Conservation (phyloP, 2,329 filamentous ascomycete species). For the Xylariaceae sp. region DNA sequence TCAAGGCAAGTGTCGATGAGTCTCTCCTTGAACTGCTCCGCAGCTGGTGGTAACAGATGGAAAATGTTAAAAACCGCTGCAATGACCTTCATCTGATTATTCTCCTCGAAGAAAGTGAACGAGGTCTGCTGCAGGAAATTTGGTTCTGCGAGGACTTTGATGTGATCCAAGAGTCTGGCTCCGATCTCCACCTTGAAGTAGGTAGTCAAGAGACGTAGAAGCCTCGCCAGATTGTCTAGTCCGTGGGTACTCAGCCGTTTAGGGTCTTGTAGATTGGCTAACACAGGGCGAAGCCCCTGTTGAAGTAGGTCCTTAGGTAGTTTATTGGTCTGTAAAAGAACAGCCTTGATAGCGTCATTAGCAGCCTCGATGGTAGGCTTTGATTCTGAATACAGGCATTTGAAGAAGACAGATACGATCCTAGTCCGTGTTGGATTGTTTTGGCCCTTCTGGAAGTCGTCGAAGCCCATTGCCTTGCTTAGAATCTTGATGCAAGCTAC, state of each 20-base stretch:
- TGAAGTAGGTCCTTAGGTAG: conserved; percentile 95
- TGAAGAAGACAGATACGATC: conserved; percentile 97
- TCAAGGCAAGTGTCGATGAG: conserved; percentile 90
- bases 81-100: conserved; percentile 91
- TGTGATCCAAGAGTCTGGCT: conserved; percentile 87
- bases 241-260: conserved; percentile 88
- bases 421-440: conserved; percentile 70
- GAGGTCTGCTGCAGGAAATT: conserved; percentile 84
- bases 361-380: conserved; percentile 92
- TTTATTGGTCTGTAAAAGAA: conserved; percentile 87
- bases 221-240: conserved; percentile 85
- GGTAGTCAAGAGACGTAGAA: conserved; percentile 90
- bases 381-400: conserved; percentile 92
- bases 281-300: conserved; percentile 89
- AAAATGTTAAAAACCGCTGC: conserved; percentile 96
- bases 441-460: conserved; percentile 82
- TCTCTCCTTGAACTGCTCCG: conserved; percentile 87
- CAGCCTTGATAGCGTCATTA: conserved; percentile 86
- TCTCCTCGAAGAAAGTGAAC: conserved; percentile 93
- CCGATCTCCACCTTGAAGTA: conserved; percentile 99
- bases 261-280: conserved; percentile 94
- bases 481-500: conserved; percentile 94
- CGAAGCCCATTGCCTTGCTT: conserved; percentile 90
- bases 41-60: conserved; percentile 89
- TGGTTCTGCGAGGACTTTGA: conserved; percentile 87